phyloP scores from a whole-genome alignment of 495 filamentous ascomycete genomes.

The Daldinia vernicosa region DNA sequence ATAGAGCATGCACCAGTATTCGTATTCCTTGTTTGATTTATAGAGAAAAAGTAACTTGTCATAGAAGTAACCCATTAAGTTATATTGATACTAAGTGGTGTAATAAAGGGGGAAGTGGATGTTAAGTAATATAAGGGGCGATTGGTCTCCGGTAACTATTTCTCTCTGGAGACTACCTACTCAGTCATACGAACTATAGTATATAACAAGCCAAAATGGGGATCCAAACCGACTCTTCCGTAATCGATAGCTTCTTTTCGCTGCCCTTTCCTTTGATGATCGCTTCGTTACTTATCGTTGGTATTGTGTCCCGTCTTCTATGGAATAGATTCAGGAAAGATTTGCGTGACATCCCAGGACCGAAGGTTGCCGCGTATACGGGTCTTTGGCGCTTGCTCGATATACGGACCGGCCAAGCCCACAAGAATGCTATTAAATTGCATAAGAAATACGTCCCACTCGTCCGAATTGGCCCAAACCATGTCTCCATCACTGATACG shows the following conservation, averaged over 20 bases:
- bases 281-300: not conserved
- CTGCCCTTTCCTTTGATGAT: not conserved
- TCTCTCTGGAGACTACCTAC: not conserved
- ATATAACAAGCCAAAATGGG: not conserved
- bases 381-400: not conserved
- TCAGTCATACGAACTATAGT: not conserved
- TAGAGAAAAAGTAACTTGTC: not conserved
- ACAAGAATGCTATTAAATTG: constrained; percentile 34
- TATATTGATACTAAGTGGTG: not conserved
- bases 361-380: not conserved
- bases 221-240: not conserved
- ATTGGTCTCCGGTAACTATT: not conserved
- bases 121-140: not conserved
- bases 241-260: not conserved
- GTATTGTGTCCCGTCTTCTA: not conserved
- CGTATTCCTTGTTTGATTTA: not conserved
- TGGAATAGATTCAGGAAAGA: not conserved
- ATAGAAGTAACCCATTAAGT: not conserved
- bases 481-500: constrained; percentile 44
- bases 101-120: not conserved
- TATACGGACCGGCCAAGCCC: not conserved
- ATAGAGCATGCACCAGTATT: not conserved
- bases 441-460: constrained; percentile 52
- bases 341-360: not conserved
- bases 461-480: constrained; percentile 51